Evolutionary conservation across 208 protist genomes (phyloP).

Genomic region (Trypanosoma theileri): DNA sequence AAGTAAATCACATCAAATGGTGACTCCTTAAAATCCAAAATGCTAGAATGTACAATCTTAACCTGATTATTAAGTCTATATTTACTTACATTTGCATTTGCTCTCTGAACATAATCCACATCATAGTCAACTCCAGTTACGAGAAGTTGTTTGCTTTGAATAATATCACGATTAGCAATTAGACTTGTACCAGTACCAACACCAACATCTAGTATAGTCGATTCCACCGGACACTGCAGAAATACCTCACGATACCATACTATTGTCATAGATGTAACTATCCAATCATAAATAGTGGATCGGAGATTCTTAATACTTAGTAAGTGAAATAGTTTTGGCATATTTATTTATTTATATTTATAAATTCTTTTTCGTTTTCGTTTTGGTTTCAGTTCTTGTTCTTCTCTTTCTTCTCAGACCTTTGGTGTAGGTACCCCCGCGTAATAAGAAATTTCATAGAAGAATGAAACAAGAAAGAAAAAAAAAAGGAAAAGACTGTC

Average conservation of each 20-base stretch:
- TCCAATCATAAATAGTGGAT: slow-evolving; percentile 61
- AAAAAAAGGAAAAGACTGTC: too few relatives aligned
- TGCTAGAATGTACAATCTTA: slow-evolving; percentile 51
- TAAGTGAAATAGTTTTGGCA: not conserved
- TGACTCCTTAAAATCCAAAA: slow-evolving; percentile 64
- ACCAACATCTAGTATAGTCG: slow-evolving; percentile 69
- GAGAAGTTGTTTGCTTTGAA: slow-evolving; percentile 65
- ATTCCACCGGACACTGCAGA: slow-evolving; percentile 53
- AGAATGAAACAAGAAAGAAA: too few relatives aligned
- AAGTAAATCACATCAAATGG: slow-evolving; percentile 81
- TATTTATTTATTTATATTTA: slow-evolving; percentile 2
- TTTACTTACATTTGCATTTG: slow-evolving; percentile 42
- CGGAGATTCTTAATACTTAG: slow-evolving; percentile 12
- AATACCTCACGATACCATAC: slow-evolving; percentile 82
- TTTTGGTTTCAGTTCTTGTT: not conserved
- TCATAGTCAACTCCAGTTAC: slow-evolving; percentile 79
- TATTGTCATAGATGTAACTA: slow-evolving; percentile 57
- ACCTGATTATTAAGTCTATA: slow-evolving; percentile 46
- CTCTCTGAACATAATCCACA: slow-evolving; percentile 54
- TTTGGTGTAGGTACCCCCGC: too few relatives aligned
- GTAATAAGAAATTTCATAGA: too few relatives aligned
- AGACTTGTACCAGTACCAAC: slow-evolving; percentile 80
- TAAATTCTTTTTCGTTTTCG: not conserved
- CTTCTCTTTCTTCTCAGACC: too few relatives aligned
- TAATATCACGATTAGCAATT: slow-evolving; percentile 70